Conservation (phyloP, 140 eudicot genomes). For the Stevia rebaudiana region DNA sequence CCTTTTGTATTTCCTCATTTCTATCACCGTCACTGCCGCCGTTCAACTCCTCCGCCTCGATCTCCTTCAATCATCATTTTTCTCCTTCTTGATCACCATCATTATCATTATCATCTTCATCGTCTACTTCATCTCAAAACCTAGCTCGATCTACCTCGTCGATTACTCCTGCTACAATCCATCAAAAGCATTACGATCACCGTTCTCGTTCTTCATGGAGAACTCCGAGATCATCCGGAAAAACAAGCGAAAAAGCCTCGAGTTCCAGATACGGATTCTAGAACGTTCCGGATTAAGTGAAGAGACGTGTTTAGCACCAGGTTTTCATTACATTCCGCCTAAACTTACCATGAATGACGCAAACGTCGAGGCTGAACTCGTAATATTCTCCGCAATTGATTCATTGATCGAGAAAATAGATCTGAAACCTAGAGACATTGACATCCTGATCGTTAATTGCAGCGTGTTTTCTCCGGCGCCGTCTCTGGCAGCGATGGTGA, state of each 20-base stretch:
- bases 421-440: constrained; percentile 45
- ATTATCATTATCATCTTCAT: constrained; percentile 30
- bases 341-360: constrained; percentile 53
- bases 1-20: constrained; percentile 31
- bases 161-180: constrained; percentile 46
- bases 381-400: constrained; percentile 49
- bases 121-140: constrained; percentile 50
- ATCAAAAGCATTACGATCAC: constrained; percentile 36
- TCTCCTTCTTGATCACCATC: constrained; percentile 28
- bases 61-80: constrained; percentile 24
- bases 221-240: constrained; percentile 30
- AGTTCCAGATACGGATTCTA: constrained; percentile 51
- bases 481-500: constrained; percentile 50
- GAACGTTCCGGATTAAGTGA: constrained; percentile 62
- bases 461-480: constrained; percentile 60
- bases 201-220: constrained; percentile 65
- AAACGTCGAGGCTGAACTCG: constrained; percentile 42
- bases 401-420: constrained; percentile 33
- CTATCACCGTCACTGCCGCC: constrained; percentile 22
- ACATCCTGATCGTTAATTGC: constrained; percentile 49
- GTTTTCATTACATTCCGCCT: constrained; percentile 59
- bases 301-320: constrained; percentile 63
- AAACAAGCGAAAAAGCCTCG: constrained; percentile 43
- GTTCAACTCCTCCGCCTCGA: constrained; percentile 26
- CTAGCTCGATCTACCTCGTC: constrained; percentile 28